Evolutionary conservation across 441 rosid species (phyloP).

Genomic region (Gossypium schwendimanii): DNA sequence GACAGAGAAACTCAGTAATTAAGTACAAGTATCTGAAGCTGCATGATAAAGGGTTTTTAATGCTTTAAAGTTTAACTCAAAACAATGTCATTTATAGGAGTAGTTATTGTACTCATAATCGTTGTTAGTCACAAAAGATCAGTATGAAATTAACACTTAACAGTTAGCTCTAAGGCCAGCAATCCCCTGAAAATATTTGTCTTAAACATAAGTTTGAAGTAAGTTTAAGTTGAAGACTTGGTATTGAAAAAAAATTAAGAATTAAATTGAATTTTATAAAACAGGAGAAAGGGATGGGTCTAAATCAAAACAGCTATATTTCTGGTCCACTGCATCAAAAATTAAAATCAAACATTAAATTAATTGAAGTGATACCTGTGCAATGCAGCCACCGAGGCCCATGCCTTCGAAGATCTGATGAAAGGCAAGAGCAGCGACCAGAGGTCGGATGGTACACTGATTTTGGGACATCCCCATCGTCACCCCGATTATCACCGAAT

Average conservation of each 20-base stretch:
- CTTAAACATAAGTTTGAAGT: too few species aligned
- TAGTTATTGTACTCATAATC: background rate
- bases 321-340: background rate
- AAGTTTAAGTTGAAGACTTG: too few species aligned
- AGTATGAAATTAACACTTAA: too few species aligned
- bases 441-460: constrained; percentile 74
- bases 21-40: background rate
- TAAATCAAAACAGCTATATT: background rate
- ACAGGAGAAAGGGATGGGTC: too few species aligned
- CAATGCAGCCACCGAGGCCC: constrained; percentile 96
- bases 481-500: constrained; percentile 81
- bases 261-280: too few species aligned
- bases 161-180: too few species aligned
- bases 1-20: background rate
- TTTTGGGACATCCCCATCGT: constrained; percentile 95
- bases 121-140: too few species aligned
- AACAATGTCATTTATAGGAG: background rate
- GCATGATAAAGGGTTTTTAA: background rate
- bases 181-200: too few species aligned
- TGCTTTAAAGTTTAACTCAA: background rate
- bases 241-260: too few species aligned
- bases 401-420: constrained; percentile 92
- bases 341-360: background rate
- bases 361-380: constrained; percentile 47
- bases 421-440: constrained; percentile 76